Conservation (phyloP, 768 basidiomycete genomes). For the Amanita subjunquillea region DNA sequence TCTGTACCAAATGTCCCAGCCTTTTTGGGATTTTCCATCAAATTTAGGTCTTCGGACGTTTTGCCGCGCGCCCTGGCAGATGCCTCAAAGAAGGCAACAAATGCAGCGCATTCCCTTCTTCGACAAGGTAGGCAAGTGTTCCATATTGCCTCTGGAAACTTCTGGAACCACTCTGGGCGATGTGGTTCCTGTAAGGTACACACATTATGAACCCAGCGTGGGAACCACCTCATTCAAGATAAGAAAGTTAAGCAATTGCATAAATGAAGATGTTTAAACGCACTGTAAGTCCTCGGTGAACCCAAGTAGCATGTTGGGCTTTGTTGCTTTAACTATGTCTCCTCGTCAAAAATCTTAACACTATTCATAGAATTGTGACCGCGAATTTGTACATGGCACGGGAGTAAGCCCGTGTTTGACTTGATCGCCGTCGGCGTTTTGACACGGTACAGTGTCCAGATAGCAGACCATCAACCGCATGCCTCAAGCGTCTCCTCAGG, state of each 20-base stretch:
- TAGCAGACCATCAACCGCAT: background rate
- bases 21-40: background rate
- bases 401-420: background rate
- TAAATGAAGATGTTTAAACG: background rate
- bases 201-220: background rate
- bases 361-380: background rate
- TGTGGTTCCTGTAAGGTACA: too few relatives aligned
- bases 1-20: background rate
- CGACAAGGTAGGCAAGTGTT: background rate
- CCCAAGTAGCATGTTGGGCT: background rate
- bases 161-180: background rate
- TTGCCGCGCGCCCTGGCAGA: background rate
- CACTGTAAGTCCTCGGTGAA: conserved; percentile 7
- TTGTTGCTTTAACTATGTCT: background rate
- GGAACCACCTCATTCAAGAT: background rate
- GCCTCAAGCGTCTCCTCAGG: background rate
- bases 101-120: background rate
- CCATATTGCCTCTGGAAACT: background rate
- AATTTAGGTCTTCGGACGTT: background rate
- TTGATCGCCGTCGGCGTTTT: conserved; percentile 5
- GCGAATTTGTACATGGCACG: background rate
- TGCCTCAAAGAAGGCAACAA: background rate
- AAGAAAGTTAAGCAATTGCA: background rate
- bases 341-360: background rate
- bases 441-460: background rate